Evolutionary conservation across 352 stramenopile genomes (phyloP), one percentile per base, ranked within the genome.

Genomic region (Phytopythium oedochilum): DNA sequence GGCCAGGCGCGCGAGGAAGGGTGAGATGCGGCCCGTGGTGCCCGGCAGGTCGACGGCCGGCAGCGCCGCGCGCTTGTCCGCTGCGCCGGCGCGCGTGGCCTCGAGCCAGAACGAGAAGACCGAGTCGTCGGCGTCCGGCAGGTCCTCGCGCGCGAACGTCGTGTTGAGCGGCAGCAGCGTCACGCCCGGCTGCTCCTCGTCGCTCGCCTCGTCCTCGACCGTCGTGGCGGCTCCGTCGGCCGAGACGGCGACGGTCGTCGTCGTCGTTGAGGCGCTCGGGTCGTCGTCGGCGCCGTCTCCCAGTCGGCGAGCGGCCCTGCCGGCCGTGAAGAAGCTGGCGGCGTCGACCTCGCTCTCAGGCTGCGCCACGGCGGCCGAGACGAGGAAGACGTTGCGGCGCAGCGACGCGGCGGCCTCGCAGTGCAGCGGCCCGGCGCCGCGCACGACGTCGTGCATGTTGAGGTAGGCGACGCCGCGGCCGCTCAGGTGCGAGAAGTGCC

Each of bases 361-460:
- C 57, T 94, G 79, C 39, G 73, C 78, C 26, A 94, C 63, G 31
- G 80, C 68, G 29, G 78, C 73, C 25, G 76, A 78, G 71, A 83
- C 86, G 52, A 87, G 72, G 59, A 83, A 86, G 42, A 92, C 83
- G 49, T 76, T 89, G 56, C 88, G 90, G 35, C 77, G 80, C 34
- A 94, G 67, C 0, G 78, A 85, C 17, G 80, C 83, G 2, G 78
- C 81, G 0, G 80, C 83, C 56, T 90, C 78, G 50, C 80, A 90
- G 26, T 75, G 66, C 43, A 94, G 63, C 0, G 78, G 53, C 7
- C 83, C 83, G 22, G 78, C 68, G 5, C 83, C 81, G 26, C 77
- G 73, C 28, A 94, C 83, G n/a, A 75, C 78, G 54, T 89, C 81
- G 31, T 76, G 71, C 25, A 94, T 47, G 58, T 91, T 83, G 28